These are phyloP conservation scores for Tolypocladium tropicale DNA, from an alignment of 2,329 filamentous ascomycete genomes.

Conservation along the genomic window DNA sequence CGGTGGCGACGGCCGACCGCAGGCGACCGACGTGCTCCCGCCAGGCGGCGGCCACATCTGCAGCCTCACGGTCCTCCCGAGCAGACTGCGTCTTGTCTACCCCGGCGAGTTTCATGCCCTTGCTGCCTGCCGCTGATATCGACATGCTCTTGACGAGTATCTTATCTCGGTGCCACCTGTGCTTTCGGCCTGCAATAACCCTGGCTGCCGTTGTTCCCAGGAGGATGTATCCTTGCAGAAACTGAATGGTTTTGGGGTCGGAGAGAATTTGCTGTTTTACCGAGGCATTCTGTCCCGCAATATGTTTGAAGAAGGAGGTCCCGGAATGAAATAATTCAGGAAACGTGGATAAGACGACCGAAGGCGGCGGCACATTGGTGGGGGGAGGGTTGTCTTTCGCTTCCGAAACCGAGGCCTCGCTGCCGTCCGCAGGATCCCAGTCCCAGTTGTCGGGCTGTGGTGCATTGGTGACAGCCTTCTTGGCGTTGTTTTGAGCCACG, in stretches of 20 bases:
- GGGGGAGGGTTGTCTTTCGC: constrained; percentile 46
- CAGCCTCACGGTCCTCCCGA: constrained; percentile 75
- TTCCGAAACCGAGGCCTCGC: constrained; percentile 11
- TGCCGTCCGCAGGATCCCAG: constrained; percentile 34
- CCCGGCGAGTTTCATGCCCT: constrained; percentile 84
- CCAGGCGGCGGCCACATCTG: constrained; percentile 69
- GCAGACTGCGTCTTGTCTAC: constrained; percentile 74
- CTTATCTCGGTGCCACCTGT: constrained; percentile 85
- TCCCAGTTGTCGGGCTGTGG: constrained; percentile 30
- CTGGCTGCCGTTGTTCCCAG: constrained; percentile 62
- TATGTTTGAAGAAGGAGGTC: constrained; percentile 54
- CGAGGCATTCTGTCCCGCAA: constrained; percentile 45
- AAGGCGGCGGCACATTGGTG: constrained; percentile 82
- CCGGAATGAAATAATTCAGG: constrained; percentile 59
- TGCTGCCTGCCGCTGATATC: constrained; percentile 66
- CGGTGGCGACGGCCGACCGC: constrained; percentile 59
- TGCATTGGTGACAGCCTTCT: constrained; percentile 6
- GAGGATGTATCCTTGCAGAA: constrained; percentile 53
- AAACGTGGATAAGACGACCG: constrained; percentile 69
- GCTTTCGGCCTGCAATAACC: constrained; percentile 72
- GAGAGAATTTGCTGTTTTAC: constrained; percentile 54
- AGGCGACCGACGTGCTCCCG: constrained; percentile 65
- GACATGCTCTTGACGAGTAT: constrained; percentile 80
- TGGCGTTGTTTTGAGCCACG: constrained; percentile 6
- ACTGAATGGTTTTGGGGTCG: constrained; percentile 49